These are phyloP conservation scores for Pezicula neosporulosa DNA, from an alignment of 2,329 filamentous ascomycete genomes.

Conservation along the genomic window DNA sequence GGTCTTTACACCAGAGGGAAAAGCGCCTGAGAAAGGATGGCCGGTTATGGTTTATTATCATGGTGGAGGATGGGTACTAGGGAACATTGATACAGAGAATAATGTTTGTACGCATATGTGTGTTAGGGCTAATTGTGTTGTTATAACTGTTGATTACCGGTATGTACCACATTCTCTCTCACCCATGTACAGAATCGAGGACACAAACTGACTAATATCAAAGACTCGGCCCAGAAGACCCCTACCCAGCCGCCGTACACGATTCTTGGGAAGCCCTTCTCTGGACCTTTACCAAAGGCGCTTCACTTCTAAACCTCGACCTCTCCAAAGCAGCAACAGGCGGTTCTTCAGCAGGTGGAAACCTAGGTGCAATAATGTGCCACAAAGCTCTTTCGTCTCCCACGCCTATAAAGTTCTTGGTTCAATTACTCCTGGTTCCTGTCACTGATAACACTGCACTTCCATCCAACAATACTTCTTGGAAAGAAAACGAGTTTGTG, in stretches of 20 bases:
- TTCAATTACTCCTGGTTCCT: slow-evolving; percentile 53
- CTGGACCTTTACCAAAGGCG: slow-evolving; percentile 32
- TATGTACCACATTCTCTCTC: slow-evolving; percentile 19
- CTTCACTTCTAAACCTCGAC: slow-evolving; percentile 34
- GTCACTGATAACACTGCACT: slow-evolving; percentile 55
- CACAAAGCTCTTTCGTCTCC: slow-evolving; percentile 36
- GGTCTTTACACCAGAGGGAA: slow-evolving; percentile 46
- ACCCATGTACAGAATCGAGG: background rate
- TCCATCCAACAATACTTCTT: slow-evolving; percentile 40
- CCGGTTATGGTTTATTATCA: slow-evolving; percentile 54
- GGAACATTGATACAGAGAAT: slow-evolving; percentile 56
- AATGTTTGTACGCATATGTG: slow-evolving; percentile 52
- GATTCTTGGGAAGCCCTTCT: slow-evolving; percentile 54
- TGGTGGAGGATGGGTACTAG: slow-evolving; percentile 56
- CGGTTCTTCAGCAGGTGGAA: slow-evolving; percentile 49
- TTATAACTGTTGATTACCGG: slow-evolving; percentile 54
- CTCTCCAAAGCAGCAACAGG: slow-evolving; percentile 41
- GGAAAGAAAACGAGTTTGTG: slow-evolving; percentile 45
- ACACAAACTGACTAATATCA: background rate
- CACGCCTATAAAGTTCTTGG: slow-evolving; percentile 33
- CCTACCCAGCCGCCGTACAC: slow-evolving; percentile 53
- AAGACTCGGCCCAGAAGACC: slow-evolving; percentile 53
- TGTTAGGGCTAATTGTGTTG: slow-evolving; percentile 44
- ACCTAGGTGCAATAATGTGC: slow-evolving; percentile 49
- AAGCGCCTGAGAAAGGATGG: slow-evolving; percentile 44